Percentiles rank a stretch among this genome's conserved stretches.
Evolutionary conservation across 768 basidiomycete genomes (phyloP).

Genomic region (Lactifluus subvellereus): DNA sequence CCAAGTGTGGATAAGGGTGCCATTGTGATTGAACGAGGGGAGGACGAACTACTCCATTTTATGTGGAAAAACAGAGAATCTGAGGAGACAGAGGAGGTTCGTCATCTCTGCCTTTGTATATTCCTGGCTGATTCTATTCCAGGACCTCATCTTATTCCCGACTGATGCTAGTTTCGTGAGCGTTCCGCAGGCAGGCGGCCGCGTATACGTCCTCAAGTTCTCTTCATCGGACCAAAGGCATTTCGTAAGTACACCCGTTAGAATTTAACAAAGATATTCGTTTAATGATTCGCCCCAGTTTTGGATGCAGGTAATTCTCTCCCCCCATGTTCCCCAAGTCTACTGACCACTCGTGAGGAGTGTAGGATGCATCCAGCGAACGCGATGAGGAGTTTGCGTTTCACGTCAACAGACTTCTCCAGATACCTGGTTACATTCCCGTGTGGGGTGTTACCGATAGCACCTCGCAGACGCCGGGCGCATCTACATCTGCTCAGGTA

Average conservation of each 20-base stretch:
- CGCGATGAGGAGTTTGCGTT: slow-evolving; percentile 68
- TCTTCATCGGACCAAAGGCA: slow-evolving; percentile 84
- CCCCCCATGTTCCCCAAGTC: not conserved
- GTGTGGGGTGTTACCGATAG: slow-evolving; percentile 46
- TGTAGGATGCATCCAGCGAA: slow-evolving; percentile 57
- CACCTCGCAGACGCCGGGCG: slow-evolving; percentile 34
- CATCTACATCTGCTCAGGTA: slow-evolving; percentile 41
- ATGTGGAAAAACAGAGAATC: slow-evolving; percentile 72
- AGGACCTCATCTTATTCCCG: slow-evolving; percentile 88
- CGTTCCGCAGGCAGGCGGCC: slow-evolving; percentile 61
- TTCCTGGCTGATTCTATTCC: slow-evolving; percentile 1
- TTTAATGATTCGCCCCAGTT: slow-evolving; percentile 44
- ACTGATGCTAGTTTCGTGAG: slow-evolving; percentile 77
- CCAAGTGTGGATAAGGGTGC: slow-evolving; percentile 68
- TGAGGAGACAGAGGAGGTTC: slow-evolving; percentile 56
- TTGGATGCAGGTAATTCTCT: slow-evolving; percentile 69
- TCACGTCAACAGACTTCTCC: slow-evolving; percentile 66
- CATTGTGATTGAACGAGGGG: slow-evolving; percentile 58
- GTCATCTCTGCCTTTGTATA: slow-evolving; percentile 12
- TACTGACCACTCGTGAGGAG: slow-evolving; percentile 1
- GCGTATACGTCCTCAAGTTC: slow-evolving; percentile 87
- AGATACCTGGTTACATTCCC: slow-evolving; percentile 56
- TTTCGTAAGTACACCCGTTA: slow-evolving; percentile 53
- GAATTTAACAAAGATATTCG: not conserved
- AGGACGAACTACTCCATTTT: slow-evolving; percentile 75